Evolutionary conservation across 2,329 filamentous ascomycete species (phyloP), one percentile per base, ranked within the genome.

Genomic region (Fusarium metavorans): DNA sequence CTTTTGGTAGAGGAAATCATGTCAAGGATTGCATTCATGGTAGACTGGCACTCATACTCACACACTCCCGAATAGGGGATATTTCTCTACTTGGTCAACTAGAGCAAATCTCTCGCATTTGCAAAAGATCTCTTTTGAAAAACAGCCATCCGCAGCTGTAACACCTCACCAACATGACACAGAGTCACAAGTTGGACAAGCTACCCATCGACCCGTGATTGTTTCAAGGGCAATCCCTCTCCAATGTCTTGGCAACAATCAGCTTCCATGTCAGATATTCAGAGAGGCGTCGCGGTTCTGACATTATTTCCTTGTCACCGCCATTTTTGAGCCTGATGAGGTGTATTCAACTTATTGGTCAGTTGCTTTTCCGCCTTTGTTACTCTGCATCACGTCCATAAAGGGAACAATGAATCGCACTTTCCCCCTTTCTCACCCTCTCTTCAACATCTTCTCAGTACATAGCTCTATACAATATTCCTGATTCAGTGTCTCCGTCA

Each of bases 191-290:
- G 59, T 18, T 32, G 30, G 23, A 25, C 39, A 45, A 25, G n/a
- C 45, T 20, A 62, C n/a, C 43, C 59, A 48, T 52, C 59, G 59
- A 32, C 43, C 59, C 59, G 59, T 50, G n/a, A 23, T 23, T 48
- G 41, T 62, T 62, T 52, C 41, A 62, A 32, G 48, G 10, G 27
- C 25, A 48, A 25, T 34, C 11, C 5, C 25, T 30, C 20, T 23
- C n/a, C 14, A 18, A 16, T 9, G n/a, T 5, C 27, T 30, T 32
- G 48, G 18, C 48, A n/a, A 32, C 18, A 32, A 13, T 54, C 25
- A 11, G 13, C 30, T 18, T 34, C 13, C 35, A 30, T n/a, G 48
- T 32, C 39, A 27, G 25, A 43, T 30, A 30, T 54, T 54, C 25
- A 27, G 25, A 27, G 25, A 27, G 25, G 25, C 25, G 25, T 4